Evolutionary conservation across 208 protist genomes (phyloP), one percentile per base, ranked within the genome.

Genomic region (Acanthamoeba culbertsoni): DNA sequence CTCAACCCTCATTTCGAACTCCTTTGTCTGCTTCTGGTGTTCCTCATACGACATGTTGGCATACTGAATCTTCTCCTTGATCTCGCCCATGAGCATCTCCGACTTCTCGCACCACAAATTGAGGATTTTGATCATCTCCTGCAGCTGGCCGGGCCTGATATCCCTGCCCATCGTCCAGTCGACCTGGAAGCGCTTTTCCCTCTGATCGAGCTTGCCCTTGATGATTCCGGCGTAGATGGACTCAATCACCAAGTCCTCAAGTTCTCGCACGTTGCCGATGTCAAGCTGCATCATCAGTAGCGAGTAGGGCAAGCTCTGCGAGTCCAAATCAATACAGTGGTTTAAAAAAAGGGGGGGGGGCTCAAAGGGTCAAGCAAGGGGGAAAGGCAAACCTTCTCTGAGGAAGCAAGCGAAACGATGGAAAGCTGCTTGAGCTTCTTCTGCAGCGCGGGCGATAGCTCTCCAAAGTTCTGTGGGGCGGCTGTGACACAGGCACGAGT

Each of bases 231-330:
- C 71, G 42, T 93, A 93, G 91, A 86, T 93, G 91, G 68, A 84
- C 37, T 93, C 91, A 77, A 93, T 93, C 33, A 93, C 43, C 28
- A 93, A 43, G 45, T 93, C 91, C 73, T 93, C 91, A 43, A 93
- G 40, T 26, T 84, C 68, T 88, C 91, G 68, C 57, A 86, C 68
- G 48, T 86, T 68, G 63, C n/a, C 45, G 6, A 93, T 68, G 23
- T 86, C 91, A 20, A 93, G 91, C 73, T 84, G 45, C 18, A 31
- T 14, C 48, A 68, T n/a, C n/a, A 93, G 37, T 16, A 37, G 33
- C 46, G 31, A n/a, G 53, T 93, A 93, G 7, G 71, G 63, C 18
- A 93, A 12, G 46, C 62, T 93, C 88, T 75, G 35, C 26, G 31
- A 91, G 18, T 18, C 14, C 23, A 28, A 79, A 28, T 31, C 14